Base-by-base conservation (phyloP, 192 early-diverging fungal species). In the Pilobolus umbonatus region DNA sequence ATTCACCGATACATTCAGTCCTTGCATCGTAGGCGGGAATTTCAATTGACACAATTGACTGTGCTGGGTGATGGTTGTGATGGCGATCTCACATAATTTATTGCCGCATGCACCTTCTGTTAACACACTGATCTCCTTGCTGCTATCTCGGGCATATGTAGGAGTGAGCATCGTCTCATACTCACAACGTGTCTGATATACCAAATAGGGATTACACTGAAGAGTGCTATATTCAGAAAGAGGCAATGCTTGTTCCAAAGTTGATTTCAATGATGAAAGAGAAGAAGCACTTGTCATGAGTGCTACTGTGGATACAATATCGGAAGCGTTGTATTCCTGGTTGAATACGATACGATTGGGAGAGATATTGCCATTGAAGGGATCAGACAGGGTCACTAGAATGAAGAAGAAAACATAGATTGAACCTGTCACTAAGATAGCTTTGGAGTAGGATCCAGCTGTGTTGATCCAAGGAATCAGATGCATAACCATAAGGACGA, bases 311-410 rank as follows among this genome's bases (percentile, higher is more conserved):
- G 75, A 75, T 0, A 57, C 31, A 7, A 54, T 31, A 6, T 54
- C 30, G 21, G 71, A 57, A 6, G 66, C 59, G 56, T 77, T 67
- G 40, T 74, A 63, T 11, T 65, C 53, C 51, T 77, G 75, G 11
- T 65, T 70, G 59, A 76, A 80, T 1, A 73, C 25, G 30, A 75
- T 53, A 57, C 76, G 74, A 32, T 76, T 76, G 34, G 78, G 78
- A 1, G 72, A 71, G 22, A 61, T 48, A 0, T 51, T 34, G 2
- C 67, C 57, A 55, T 71, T 62, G 54, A 73, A 80, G 5, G 78
- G 70, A 38, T 50, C 60, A 2, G 63, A 50, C n/a, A 60, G 19
- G 29, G 64, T 69, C 17, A 64, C 58, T 2, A 62, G 44, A 30
- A 68, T 44, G 25, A 77, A 68, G 34, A 75, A 54, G 4, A 65